Base-by-base conservation (phyloP, 805 yeast species). In the Kodamaea lidongshanica region DNA sequence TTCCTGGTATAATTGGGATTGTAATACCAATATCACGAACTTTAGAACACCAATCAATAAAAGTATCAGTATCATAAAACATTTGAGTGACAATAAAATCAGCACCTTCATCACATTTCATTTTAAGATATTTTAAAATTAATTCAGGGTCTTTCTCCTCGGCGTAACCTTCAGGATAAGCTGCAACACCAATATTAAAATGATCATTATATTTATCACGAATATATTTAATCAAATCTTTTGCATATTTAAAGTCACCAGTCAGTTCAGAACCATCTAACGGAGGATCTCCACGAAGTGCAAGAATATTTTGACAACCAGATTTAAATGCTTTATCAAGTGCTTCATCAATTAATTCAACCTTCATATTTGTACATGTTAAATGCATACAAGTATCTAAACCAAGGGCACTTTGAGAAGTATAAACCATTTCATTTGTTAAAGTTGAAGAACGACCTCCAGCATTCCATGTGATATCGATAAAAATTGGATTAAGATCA, bases 401-500 rank as follows among this genome's bases (percentile, higher is more conserved):
- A 6, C 96, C 96, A 33, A 88, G 65, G 3, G 86, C 88, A 3
- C 88, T 77, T 45, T 88, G 95, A 1, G 96, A 75, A 3, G 94
- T 86, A 44, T 86, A 74, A 4, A 92, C 94, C 73, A 92, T 79
- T 43, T 92, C 97, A 19, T 87, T 81, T 14, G 98, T 87, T 40
- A 87, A 62, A 24, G 77, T 75, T 5, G 94, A 78, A 28, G 81
- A 59, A 27, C 94, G 70, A 5, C 97, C 97, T 23, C 98, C 98
- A 3, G 98, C 98, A 50, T 89, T 89, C 98, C 98, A 92, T 1
- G 98, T 92, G 40, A 92, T 83, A 52, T 92, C 98, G 36, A 92
- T 78, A 56, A 92, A 92, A 41, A 83, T 76, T 2, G 98, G 98
- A 40, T 78, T 79, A 46, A 86, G 67, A 41, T 83, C 85, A 56